Evolutionary conservation across 208 protist species (phyloP), one percentile per base, ranked within the genome.

Genomic region (Crithidia sp.): DNA sequence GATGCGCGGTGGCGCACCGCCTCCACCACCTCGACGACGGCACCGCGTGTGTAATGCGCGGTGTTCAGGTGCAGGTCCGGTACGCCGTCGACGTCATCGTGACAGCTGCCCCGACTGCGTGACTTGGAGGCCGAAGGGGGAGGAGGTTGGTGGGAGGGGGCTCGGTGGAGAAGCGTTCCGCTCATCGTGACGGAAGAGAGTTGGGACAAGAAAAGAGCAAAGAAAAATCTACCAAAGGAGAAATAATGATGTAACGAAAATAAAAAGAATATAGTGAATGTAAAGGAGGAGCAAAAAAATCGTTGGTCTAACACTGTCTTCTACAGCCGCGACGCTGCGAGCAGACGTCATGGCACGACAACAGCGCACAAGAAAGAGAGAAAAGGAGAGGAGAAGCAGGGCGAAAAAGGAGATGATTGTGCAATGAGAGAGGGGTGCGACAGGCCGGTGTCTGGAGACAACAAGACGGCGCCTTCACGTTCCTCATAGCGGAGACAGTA

Each of bases 61-160:
- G 64, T 59, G 64, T 49, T 69, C 7, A 69, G 52, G 12, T 69
- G 52, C 5, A 69, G 52, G 16, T 52, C 45, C 8, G 64, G 47
- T 8, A 70, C 40, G 16, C 59, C 67, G 43, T 71, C 67, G 52
- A 7, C 4, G 52, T 56, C 52, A 3, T 53, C 19, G 67, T 71
- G 44, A 14, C 45, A 67, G 40, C 65, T 61, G n/a, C 39, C 49
- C 5, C 36, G 50, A 43, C 64, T 67, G 40, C 57, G 40, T 12
- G 28, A 67, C 52, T 52, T 60, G 2, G 58, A 77, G 41, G 50
- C 55, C 4, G 58, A 71, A 9, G 57, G 58, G 14, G 58, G 58
- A n/a, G 57, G 64, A 9, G 63, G 65, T 28, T 71, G 72, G 36
- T 66, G 72, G 4, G 53, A 62, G 7, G 64, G 65, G 2, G 44